Base-by-base conservation (phyloP, 371 early-diverging fungal genomes). In the Saksenaea vasiformis region DNA sequence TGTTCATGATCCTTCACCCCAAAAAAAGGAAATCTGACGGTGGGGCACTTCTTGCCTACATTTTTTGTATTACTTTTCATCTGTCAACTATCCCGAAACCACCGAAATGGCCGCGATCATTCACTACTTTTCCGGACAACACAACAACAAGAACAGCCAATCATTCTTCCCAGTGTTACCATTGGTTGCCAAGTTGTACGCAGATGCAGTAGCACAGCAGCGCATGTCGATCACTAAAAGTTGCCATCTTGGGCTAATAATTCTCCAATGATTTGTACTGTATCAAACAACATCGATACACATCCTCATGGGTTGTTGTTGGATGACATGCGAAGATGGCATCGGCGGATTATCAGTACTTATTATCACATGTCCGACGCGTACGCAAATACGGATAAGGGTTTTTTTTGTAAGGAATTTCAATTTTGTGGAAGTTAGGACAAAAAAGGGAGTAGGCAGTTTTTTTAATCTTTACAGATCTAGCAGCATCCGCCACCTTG, bases 401-500 rank as follows among this genome's bases (percentile, higher is more conserved):
- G 7, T 22, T 47, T 19, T 37, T 37, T 39, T 39, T 39, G 39
- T 11, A 39, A 22, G 22, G 22, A 22, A 47, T 47, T 22, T 47
- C 51, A 47, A 47, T 22, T 47, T 47, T 47, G 22, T 47, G 51
- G 51, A 59, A 31, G 31, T 31, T 7, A 31, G 51, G 37, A 35
- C 9, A 63, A 41, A 51, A 31, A 31, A 37, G 54, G 56, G 26
- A 58, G 36, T 7, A 31, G 28, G 41, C 43, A 31, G 10, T 15
- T 51, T 51, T 60, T 53, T 37, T 34, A 37, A 3, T 24, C 26
- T 17, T 24, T 34, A 15, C 38, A 5, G 51, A 26, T 38, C 38
- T 87, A 92, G 74, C 93, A 93, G 73, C 94, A 93, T 61, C 87
- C 88, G 63, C 88, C 85, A 51, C 84, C 82, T 70, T 85, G 82